A percentile compares a stretch with the other conserved stretches of the same genome.
phyloP scores from a whole-genome alignment of 2,329 filamentous ascomycete species.

The Neophaeococcomyces aloes region DNA sequence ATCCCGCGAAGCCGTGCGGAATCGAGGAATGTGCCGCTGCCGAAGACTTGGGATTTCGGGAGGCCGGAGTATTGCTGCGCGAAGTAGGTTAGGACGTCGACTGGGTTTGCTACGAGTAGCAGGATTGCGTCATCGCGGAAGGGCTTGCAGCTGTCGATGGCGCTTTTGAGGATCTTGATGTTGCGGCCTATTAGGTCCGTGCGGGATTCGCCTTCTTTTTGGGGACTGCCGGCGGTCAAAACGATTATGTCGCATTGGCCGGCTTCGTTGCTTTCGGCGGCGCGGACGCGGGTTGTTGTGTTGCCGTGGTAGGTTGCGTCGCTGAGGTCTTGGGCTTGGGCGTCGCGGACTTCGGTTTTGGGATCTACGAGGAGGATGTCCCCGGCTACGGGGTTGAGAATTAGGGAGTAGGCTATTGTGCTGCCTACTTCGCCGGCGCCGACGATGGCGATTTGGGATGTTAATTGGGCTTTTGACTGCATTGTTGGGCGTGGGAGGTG shows the following conservation, averaged over 20 bases:
- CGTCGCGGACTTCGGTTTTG: conserved; percentile 37
- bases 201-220: conserved; percentile 37
- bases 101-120: conserved; percentile 45
- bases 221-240: conserved; percentile 45
- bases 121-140: conserved; percentile 40
- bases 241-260: conserved; percentile 46
- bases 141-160: conserved; percentile 40
- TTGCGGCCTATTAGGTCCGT: conserved; percentile 40
- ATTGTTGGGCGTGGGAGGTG: not conserved
- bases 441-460: conserved; percentile 36
- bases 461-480: not conserved
- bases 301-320: conserved; percentile 38
- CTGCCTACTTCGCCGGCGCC: conserved; percentile 43
- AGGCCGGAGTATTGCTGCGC: conserved; percentile 39
- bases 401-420: conserved; percentile 42
- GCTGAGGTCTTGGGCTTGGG: conserved; percentile 42
- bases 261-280: conserved; percentile 30
- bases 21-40: conserved; percentile 45
- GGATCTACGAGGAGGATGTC: conserved; percentile 46
- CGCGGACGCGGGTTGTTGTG: conserved; percentile 1
- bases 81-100: conserved; percentile 45
- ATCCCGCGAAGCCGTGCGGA: conserved; percentile 34
- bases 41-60: conserved; percentile 41
- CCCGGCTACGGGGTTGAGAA: conserved; percentile 39
- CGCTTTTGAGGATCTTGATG: conserved; percentile 38